These are phyloP conservation scores for Cladophialophora exuberans DNA, from an alignment of 2,329 filamentous ascomycete species.

Conservation along the genomic window DNA sequence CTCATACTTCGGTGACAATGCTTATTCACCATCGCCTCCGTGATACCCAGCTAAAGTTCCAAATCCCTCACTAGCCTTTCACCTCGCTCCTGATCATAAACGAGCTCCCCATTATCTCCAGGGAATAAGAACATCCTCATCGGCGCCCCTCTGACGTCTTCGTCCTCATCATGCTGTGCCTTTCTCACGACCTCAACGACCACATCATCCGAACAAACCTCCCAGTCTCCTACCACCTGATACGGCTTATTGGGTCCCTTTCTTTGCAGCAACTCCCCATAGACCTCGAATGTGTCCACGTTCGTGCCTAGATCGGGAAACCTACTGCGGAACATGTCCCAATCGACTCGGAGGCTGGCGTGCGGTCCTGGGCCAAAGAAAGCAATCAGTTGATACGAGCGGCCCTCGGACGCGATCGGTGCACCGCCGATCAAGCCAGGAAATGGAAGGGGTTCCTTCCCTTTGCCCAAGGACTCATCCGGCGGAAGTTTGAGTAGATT, in stretches of 20 bases:
- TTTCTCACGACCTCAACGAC: conserved; percentile 8
- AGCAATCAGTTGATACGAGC: neutral
- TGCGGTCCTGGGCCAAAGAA: conserved; percentile 8
- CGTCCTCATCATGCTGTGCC: neutral
- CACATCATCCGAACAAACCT: conserved; percentile 16
- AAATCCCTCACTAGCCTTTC: neutral
- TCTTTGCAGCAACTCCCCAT: conserved; percentile 1
- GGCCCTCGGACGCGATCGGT: neutral
- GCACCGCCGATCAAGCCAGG: neutral
- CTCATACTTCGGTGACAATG: too few relatives aligned
- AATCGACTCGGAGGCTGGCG: neutral
- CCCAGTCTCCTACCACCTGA: neutral
- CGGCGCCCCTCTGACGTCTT: neutral
- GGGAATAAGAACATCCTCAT: neutral
- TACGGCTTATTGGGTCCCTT: neutral
- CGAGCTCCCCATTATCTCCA: neutral
- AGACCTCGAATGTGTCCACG: conserved; percentile 11
- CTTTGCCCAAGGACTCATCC: neutral
- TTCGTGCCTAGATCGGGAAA: neutral
- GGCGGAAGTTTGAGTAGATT: conserved; percentile 9
- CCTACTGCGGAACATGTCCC: neutral
- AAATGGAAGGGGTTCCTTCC: neutral
- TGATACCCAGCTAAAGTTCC: neutral
- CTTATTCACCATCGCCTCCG: too few relatives aligned
- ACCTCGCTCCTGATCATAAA: neutral